Evolutionary conservation across 179 eudicot species (phyloP).

Genomic region (Silene vulgaris): DNA sequence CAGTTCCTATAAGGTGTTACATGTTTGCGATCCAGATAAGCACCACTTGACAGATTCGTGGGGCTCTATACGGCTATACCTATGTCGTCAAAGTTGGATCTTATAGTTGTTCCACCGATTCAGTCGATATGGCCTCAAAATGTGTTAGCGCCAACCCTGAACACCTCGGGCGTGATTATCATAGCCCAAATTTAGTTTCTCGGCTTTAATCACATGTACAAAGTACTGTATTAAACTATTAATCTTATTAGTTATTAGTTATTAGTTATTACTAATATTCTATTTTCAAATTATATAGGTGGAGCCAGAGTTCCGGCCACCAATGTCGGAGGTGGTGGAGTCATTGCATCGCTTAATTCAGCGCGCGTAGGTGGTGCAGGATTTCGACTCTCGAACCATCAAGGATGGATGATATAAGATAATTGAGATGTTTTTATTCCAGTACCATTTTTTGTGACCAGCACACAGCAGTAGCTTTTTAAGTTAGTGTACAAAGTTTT

Average conservation of each 20-base stretch:
- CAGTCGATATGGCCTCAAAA: too few species aligned
- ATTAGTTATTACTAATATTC: too few species aligned
- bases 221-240: background rate
- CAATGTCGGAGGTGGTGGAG: constrained; percentile 46
- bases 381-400: constrained; percentile 3
- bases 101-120: too few species aligned
- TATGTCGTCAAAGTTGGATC: too few species aligned
- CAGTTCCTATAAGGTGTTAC: background rate
- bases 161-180: too few species aligned
- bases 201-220: background rate
- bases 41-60: background rate
- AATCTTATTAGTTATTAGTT: too few species aligned
- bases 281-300: constrained; percentile 16
- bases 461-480: constrained; percentile 5
- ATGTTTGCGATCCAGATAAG: too few species aligned
- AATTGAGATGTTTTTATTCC: background rate
- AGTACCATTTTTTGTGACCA: background rate
- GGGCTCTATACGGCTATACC: background rate
- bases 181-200: background rate
- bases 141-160: too few species aligned
- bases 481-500: background rate
- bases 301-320: constrained; percentile 47
- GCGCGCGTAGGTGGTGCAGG: constrained; percentile 14
- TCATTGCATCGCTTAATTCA: constrained; percentile 31
- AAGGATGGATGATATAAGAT: background rate